phyloP scores from a whole-genome alignment of 805 yeast species.

The Starmerella cellae region DNA sequence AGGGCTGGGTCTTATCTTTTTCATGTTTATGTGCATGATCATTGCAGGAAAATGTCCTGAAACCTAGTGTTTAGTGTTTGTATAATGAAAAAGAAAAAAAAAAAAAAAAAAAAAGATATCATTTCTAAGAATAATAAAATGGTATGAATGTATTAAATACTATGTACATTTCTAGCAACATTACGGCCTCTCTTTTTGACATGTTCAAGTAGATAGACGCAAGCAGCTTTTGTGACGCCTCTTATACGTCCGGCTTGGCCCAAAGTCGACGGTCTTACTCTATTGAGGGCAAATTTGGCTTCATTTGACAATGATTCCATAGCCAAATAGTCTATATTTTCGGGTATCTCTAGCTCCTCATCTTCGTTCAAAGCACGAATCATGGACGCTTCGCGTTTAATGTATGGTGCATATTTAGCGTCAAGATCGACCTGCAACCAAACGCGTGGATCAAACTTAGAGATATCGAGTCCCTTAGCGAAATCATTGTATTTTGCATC shows the following conservation, averaged over 20 bases:
- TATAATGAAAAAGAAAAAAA: too few species aligned
- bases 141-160: neutral
- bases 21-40: too few species aligned
- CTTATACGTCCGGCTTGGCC: slow-evolving; percentile 93
- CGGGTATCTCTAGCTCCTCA: slow-evolving; percentile 62
- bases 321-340: slow-evolving; percentile 45
- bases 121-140: neutral
- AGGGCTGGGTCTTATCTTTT: too few species aligned
- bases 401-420: slow-evolving; percentile 70
- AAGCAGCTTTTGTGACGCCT: slow-evolving; percentile 89
- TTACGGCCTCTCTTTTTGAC: slow-evolving; percentile 11
- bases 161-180: neutral
- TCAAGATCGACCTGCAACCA: slow-evolving; percentile 56
- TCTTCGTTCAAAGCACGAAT: slow-evolving; percentile 72
- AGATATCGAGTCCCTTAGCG: slow-evolving; percentile 27
- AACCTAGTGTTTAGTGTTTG: too few species aligned
- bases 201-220: slow-evolving; percentile 52
- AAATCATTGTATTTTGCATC: slow-evolving; percentile 56
- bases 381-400: slow-evolving; percentile 56
- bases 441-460: slow-evolving; percentile 34
- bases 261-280: slow-evolving; percentile 71
- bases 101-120: too few species aligned
- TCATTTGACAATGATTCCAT: slow-evolving; percentile 62
- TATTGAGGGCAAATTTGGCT: slow-evolving; percentile 52
- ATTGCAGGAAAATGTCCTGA: too few species aligned